phyloP scores from a whole-genome alignment of 306 rosid species.

The Psophocarpus tetragonolobus region DNA sequence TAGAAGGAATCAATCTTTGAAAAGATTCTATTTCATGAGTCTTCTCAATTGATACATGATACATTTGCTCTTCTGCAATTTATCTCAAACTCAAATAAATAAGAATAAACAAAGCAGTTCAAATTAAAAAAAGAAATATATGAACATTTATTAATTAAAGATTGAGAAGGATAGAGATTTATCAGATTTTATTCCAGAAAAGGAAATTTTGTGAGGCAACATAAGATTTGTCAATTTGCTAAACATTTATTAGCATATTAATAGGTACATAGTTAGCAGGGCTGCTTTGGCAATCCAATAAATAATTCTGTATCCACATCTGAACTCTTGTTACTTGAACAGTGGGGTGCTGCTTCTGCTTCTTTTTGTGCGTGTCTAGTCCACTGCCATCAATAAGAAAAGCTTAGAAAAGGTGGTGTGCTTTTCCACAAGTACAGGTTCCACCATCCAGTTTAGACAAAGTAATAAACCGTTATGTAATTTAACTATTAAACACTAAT shows the following conservation, averaged over 20 bases:
- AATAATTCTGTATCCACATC: constrained; percentile 50
- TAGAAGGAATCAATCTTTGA: too few relatives aligned
- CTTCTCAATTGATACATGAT: too few relatives aligned
- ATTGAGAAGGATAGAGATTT: too few relatives aligned
- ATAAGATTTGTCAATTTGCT: neutral
- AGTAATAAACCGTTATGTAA: neutral
- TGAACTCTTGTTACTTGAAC: constrained; percentile 27
- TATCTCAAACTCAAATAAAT: too few relatives aligned
- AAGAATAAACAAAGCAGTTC: too few relatives aligned
- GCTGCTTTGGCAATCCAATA: constrained; percentile 53
- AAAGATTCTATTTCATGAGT: too few relatives aligned
- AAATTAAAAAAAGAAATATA: too few relatives aligned
- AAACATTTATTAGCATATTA: neutral
- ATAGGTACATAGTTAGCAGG: neutral
- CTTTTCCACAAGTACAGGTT: constrained; percentile 24
- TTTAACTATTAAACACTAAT: too few relatives aligned
- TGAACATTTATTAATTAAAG: too few relatives aligned
- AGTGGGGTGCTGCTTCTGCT: constrained; percentile 15
- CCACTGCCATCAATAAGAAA: constrained; percentile 26
- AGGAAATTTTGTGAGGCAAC: neutral
- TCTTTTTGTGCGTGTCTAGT: constrained; percentile 1
- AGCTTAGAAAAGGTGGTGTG: neutral
- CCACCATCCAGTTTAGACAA: constrained; percentile 22
- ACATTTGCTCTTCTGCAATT: too few relatives aligned
- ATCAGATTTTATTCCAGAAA: too few relatives aligned